These are phyloP conservation scores for Cenchrus fungigraminus DNA, from an alignment of 176 grass and related monocot species.

Conservation along the genomic window DNA sequence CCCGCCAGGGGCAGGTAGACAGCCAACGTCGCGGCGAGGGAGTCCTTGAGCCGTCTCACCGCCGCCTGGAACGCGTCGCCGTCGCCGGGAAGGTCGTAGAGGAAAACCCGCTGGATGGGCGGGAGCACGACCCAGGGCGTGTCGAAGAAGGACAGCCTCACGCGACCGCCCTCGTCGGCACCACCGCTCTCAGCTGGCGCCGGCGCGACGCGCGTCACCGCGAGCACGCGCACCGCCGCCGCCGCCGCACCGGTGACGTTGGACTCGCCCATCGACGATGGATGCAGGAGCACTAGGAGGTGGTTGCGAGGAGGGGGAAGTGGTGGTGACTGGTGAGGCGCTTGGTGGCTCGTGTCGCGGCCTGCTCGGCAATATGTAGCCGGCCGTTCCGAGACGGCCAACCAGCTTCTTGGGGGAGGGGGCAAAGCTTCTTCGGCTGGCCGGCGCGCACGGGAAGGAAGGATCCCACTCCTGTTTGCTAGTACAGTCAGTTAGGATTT, in stretches of 20 bases:
- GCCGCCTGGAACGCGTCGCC: not conserved
- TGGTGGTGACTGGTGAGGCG: too few species aligned
- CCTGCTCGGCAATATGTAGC: too few species aligned
- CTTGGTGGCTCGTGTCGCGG: too few species aligned
- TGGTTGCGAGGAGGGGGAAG: too few species aligned
- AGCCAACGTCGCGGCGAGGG: conserved; percentile 27
- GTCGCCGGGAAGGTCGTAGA: not conserved
- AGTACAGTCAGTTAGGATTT: too few species aligned
- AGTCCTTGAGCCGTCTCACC: conserved; percentile 13
- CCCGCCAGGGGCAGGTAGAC: conserved; percentile 28
- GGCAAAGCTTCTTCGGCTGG: too few species aligned
- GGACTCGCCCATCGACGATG: conserved; percentile 28
- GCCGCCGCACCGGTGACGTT: not conserved
- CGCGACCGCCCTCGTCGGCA: not conserved
- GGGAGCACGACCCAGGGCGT: conserved; percentile 39
- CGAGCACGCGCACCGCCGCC: conserved; percentile 28
- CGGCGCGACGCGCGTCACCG: conserved; percentile 28
- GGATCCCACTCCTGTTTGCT: too few species aligned
- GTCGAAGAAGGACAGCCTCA: conserved; percentile 54
- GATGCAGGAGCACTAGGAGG: too few species aligned
- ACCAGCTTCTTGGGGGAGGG: too few species aligned
- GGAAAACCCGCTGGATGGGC: conserved; percentile 47
- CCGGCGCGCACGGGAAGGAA: too few species aligned
- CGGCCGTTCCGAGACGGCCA: too few species aligned
- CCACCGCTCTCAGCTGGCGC: not conserved